Base-by-base conservation (phyloP, 1,284 basidiomycete species). In the Prillingera fragicola region DNA sequence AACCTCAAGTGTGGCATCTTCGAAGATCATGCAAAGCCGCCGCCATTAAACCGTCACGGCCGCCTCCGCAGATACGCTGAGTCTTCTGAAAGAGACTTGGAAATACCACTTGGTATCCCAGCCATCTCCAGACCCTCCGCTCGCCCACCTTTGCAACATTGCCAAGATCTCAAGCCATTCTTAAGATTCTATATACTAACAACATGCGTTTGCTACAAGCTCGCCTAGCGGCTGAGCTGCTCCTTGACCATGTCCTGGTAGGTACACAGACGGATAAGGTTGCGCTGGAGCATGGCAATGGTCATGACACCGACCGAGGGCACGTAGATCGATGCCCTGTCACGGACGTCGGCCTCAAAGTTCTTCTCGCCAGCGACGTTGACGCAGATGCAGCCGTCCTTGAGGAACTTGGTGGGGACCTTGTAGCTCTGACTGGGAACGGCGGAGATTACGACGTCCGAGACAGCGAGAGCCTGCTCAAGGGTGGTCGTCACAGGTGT, bases 321-420 rank as follows among this genome's bases (percentile, higher is more conserved):
- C 51, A 94, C 77, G 67, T 94, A 94, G 55, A 96, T 75, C 4
- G 88, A 88, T 10, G 88, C 88, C 87, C 90, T 87, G 37, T 92
- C 88, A 54, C 89, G 78, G 15, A 97, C 85, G 64, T 95, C 85
- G 50, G 81, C 81, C 66, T 95, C 89, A 65, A 97, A 98, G 72
- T 98, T 98, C 76, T 94, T 97, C 63, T 95, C 91, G 4, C 86
- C 84, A 21, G 89, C 85, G 36, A 98, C 87, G 65, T 97, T 97
- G 50, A 97, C 74, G 59, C 89, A 92, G 1, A 94, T 74, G 55
- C 90, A 92, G 3, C 92, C 94, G 56, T 91, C 87, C 73, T 94
- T 94, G 57, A 98, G 76, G 78, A 79, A 83, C 38, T 80, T 80
- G 3, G 91, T 97, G 55, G 84, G 82, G 44, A 98, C 77, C 67